These are phyloP conservation scores for Bullera alba DNA, from an alignment of 768 basidiomycete genomes.

Conservation along the genomic window DNA sequence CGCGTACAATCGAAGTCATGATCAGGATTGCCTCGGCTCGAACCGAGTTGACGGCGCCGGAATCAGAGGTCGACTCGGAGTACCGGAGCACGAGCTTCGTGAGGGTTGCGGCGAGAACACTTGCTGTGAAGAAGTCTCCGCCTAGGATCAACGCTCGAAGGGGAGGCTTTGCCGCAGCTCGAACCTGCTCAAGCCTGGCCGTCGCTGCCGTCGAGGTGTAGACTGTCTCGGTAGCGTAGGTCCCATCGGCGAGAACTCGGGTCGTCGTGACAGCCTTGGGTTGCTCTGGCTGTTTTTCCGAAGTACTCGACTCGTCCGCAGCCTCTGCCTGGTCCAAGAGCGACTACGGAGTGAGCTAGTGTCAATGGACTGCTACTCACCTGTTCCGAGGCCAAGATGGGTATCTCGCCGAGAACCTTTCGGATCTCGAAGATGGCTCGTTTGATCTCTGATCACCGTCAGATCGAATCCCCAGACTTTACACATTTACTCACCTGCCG, in stretches of 20 bases:
- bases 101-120: conserved; percentile 79
- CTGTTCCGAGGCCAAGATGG: conserved; percentile 87
- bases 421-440: conserved; percentile 69
- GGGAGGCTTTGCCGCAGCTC: conserved; percentile 82
- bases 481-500: conserved; percentile 47
- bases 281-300: conserved; percentile 31
- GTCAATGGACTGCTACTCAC: conserved; percentile 27
- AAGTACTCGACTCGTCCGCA: conserved; percentile 53
- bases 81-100: conserved; percentile 85
- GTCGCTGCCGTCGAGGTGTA: conserved; percentile 55
- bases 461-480: background rate
- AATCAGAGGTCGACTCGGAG: conserved; percentile 51
- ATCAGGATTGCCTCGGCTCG: conserved; percentile 96
- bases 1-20: conserved; percentile 93
- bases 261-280: conserved; percentile 54
- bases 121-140: conserved; percentile 94
- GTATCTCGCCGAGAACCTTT: conserved; percentile 89
- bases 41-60: conserved; percentile 60
- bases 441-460: conserved; percentile 55
- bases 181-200: conserved; percentile 69
- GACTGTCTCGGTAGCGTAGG: conserved; percentile 94
- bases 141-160: conserved; percentile 83
- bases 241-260: conserved; percentile 86
- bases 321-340: conserved; percentile 65
- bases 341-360: conserved; percentile 35